Percentiles rank a stretch among this genome's conserved stretches.
These are phyloP conservation scores for Fusarium bulbicola DNA, from an alignment of 2,329 filamentous ascomycete genomes.

Conservation along the genomic window DNA sequence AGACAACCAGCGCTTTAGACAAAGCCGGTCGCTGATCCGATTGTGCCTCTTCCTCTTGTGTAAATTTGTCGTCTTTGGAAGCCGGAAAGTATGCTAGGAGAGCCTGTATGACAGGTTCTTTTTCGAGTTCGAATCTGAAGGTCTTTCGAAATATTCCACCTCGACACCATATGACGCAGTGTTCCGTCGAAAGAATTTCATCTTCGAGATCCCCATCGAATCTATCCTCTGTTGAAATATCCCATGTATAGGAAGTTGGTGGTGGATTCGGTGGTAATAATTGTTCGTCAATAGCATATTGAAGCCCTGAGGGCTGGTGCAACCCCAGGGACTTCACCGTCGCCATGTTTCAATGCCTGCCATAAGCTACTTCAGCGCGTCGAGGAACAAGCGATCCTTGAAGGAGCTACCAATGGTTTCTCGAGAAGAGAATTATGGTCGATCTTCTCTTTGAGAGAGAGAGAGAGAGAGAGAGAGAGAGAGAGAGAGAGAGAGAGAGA, in stretches of 20 bases:
- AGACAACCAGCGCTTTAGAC: constrained; percentile 82
- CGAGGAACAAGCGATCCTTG: background rate
- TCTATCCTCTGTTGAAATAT: constrained; percentile 60
- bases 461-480: background rate
- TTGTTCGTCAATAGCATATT: constrained; percentile 83
- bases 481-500: background rate
- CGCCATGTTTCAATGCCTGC: constrained; percentile 71
- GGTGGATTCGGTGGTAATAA: constrained; percentile 75
- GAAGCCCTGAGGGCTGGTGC: constrained; percentile 85
- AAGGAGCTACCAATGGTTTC: background rate
- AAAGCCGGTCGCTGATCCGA: constrained; percentile 44
- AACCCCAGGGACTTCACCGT: constrained; percentile 89
- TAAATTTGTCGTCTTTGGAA: constrained; percentile 51
- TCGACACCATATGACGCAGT: constrained; percentile 87
- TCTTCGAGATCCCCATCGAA: constrained; percentile 67
- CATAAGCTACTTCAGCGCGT: constrained; percentile 42
- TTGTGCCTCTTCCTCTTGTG: constrained; percentile 8
- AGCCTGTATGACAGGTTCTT: constrained; percentile 86
- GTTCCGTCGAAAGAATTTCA: constrained; percentile 79
- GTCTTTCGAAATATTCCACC: constrained; percentile 85
- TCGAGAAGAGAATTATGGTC: background rate
- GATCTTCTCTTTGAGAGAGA: background rate
- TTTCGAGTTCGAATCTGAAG: constrained; percentile 87
- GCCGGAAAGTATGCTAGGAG: constrained; percentile 83
- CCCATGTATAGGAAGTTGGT: constrained; percentile 78